Conservation (phyloP, 352 stramenopile species). For the Hyaloperonospora brassicae region DNA sequence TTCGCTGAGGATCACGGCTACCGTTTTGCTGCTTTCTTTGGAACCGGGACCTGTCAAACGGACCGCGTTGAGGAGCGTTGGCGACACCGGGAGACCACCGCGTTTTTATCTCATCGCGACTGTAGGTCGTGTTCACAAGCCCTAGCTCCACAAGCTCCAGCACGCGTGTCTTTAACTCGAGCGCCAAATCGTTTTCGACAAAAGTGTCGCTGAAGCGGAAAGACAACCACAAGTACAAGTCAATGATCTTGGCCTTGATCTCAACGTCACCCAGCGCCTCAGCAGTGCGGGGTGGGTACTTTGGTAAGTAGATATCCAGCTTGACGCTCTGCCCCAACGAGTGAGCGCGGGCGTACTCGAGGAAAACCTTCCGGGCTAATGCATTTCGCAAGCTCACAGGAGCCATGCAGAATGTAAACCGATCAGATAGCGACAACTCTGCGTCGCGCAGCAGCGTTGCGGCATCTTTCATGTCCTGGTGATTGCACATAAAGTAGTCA, state of each 20-base stretch:
- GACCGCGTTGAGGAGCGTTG: slow-evolving; percentile 5
- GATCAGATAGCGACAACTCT: slow-evolving; percentile 61
- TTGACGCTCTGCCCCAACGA: slow-evolving; percentile 60
- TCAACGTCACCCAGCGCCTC: slow-evolving; percentile 85
- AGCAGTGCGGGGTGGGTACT: slow-evolving; percentile 62
- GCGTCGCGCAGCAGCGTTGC: slow-evolving; percentile 56
- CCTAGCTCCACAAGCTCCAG: slow-evolving; percentile 65
- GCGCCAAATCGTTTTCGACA: slow-evolving; percentile 52
- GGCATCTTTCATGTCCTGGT: slow-evolving; percentile 72
- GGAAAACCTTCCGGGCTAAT: slow-evolving; percentile 66
- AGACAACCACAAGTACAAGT: slow-evolving; percentile 92
- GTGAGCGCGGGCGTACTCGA: slow-evolving; percentile 81
- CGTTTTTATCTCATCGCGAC: slow-evolving; percentile 42
- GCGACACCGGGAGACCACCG: slow-evolving; percentile 21
- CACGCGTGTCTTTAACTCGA: slow-evolving; percentile 56
- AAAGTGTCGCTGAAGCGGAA: slow-evolving; percentile 87
- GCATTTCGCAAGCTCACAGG: slow-evolving; percentile 75
- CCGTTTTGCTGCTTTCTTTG: slow-evolving; percentile 2
- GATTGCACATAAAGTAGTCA: slow-evolving; percentile 90
- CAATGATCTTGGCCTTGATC: slow-evolving; percentile 87
- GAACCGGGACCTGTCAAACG: slow-evolving; percentile 11
- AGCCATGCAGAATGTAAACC: slow-evolving; percentile 87
- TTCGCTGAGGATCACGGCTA: background rate
- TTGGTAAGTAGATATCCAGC: slow-evolving; percentile 74
- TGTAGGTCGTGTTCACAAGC: slow-evolving; percentile 72